These are phyloP conservation scores for Barbarea vulgaris DNA, from an alignment of 345 rosid genomes.

Conservation along the genomic window DNA sequence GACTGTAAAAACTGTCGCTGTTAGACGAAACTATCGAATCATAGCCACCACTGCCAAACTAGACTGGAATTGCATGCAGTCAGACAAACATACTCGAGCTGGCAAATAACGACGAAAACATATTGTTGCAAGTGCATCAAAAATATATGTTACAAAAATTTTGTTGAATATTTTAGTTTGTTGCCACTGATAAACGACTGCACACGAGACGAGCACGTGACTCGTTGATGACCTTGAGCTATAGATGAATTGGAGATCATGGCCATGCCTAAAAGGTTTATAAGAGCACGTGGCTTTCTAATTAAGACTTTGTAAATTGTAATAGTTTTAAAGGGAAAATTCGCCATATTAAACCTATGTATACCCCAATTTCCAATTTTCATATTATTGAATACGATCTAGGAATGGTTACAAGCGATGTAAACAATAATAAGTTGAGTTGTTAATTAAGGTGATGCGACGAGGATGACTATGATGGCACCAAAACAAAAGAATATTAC, in stretches of 20 bases:
- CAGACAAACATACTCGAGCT: neutral
- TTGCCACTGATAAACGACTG: neutral
- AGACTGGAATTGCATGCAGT: neutral
- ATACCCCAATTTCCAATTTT: neutral
- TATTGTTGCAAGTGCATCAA: neutral
- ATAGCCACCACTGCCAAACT: neutral
- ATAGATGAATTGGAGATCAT: slow-evolving; percentile 3
- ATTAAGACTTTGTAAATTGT: neutral
- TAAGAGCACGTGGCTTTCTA: slow-evolving; percentile 8
- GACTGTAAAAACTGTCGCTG: neutral
- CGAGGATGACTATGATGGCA: slow-evolving; percentile 22
- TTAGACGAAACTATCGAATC: neutral
- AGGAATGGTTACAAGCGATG: neutral
- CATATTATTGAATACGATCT: neutral
- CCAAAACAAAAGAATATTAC: neutral
- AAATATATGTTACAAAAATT: neutral
- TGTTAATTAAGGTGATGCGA: slow-evolving; percentile 17
- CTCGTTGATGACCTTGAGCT: neutral
- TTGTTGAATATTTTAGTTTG: neutral
- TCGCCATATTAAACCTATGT: neutral
- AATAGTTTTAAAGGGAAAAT: neutral
- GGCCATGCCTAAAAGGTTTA: neutral
- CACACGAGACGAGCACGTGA: neutral
- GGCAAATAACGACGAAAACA: neutral
- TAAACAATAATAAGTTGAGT: neutral